Percentiles rank a stretch among this genome's conserved stretches.
Evolutionary conservation across 2,329 filamentous ascomycete genomes (phyloP).

Genomic region (Kalaharituber pfeilii): DNA sequence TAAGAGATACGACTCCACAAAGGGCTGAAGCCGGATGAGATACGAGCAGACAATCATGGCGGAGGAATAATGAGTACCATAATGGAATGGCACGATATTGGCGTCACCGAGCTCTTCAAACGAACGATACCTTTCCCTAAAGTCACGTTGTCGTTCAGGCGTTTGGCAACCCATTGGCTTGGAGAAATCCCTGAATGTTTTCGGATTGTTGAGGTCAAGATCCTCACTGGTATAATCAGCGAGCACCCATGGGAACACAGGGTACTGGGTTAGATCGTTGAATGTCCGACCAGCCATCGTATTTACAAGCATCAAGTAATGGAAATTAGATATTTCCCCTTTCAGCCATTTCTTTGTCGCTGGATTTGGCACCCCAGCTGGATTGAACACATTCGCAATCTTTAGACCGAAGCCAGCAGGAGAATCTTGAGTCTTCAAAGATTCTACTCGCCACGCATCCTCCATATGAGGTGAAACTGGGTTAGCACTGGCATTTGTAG

Average conservation of each 20-base stretch:
- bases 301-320: slow-evolving; percentile 96
- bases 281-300: slow-evolving; percentile 94
- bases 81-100: slow-evolving; percentile 68
- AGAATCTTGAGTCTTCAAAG: slow-evolving; percentile 45
- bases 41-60: slow-evolving; percentile 98
- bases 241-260: slow-evolving; percentile 92
- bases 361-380: slow-evolving; percentile 55
- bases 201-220: slow-evolving; percentile 67
- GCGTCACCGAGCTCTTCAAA: slow-evolving; percentile 78
- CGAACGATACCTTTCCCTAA: slow-evolving; percentile 66
- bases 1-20: slow-evolving; percentile 85
- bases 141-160: slow-evolving; percentile 54
- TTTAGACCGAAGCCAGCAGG: slow-evolving; percentile 59
- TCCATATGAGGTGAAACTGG: slow-evolving; percentile 55
- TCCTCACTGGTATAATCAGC: slow-evolving; percentile 93
- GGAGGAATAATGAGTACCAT: slow-evolving; percentile 95
- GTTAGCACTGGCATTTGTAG: slow-evolving; percentile 49
- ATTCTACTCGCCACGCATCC: slow-evolving; percentile 81
- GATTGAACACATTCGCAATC: slow-evolving; percentile 81
- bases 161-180: slow-evolving; percentile 96
- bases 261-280: slow-evolving; percentile 95
- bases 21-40: slow-evolving; percentile 83
- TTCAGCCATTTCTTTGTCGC: slow-evolving; percentile 78
- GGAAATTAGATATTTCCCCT: slow-evolving; percentile 94
- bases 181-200: slow-evolving; percentile 73